These are phyloP conservation scores for Eucalyptus erythrocorys DNA, from an alignment of 345 rosid genomes.

Conservation along the genomic window DNA sequence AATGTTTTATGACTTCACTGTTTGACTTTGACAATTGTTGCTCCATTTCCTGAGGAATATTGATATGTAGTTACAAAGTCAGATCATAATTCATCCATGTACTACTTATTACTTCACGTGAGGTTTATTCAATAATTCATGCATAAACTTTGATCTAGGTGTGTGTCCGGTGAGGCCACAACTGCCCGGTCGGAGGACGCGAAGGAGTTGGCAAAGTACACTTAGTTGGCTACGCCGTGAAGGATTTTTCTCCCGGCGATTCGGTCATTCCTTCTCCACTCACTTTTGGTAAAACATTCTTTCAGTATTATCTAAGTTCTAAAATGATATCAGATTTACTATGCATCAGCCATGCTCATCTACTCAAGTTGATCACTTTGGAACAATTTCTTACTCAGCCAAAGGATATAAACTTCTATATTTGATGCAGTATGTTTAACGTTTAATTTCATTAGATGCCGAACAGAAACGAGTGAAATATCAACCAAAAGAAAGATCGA, in stretches of 20 bases:
- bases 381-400: background rate
- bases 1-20: background rate
- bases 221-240: conserved; percentile 63
- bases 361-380: background rate
- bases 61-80: background rate
- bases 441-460: background rate
- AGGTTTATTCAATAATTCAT: background rate
- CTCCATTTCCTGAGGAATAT: background rate
- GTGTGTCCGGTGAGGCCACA: conserved; percentile 89
- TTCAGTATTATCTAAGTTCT: background rate
- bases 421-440: background rate
- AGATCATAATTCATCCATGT: background rate
- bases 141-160: conserved; percentile 20
- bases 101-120: background rate
- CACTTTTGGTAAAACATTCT: conserved; percentile 40
- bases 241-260: conserved; percentile 57
- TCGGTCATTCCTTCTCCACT: conserved; percentile 91
- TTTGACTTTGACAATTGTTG: background rate
- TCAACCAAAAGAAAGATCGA: background rate
- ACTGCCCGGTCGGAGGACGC: conserved; percentile 90
- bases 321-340: background rate
- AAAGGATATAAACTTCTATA: background rate
- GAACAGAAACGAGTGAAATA: background rate
- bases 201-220: conserved; percentile 90
- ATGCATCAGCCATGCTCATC: background rate